Base-by-base conservation (phyloP, 176 grass and related monocot species). In the Alopecurus myosuroides region DNA sequence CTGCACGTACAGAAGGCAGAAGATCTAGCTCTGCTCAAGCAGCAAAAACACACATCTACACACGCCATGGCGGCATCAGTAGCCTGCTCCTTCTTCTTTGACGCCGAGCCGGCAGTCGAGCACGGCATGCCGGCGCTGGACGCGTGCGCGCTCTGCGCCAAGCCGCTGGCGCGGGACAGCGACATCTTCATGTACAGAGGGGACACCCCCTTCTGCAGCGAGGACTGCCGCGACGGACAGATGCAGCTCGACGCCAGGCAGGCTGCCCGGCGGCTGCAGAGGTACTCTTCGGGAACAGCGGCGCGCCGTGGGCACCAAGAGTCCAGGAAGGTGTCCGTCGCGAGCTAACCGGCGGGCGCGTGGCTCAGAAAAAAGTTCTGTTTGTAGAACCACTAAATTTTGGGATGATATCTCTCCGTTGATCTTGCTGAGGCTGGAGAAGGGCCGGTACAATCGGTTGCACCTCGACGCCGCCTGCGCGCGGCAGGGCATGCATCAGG, bases 151-250 rank as follows among this genome's bases (percentile, higher is more conserved):
- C 89, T 94, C 36, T 94, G 89, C 87, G n/a, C 42, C 70, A 94
- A 86, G 70, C 72, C 56, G 17, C 77, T 94, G 20, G 58, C 60
- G 6, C 72, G 86, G 17, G 68, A 95, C 85, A 82, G 82, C 80
- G 89, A 90, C 82, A 90, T 95, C 75, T 95, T 95, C 85, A 95
- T 94, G 92, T 94, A 94, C 94, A 86, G 46, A 58, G 94, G 94
- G 2, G 94, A 93, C 77, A 93, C 89, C 0, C 94, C 91, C 22
- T 94, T 97, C 85, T 97, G 94, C 85, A 97, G 82, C 82, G 85
- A 94, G 81, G 89, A 92, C 22, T 97, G 94, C 70, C 84, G 92
- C 7, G 2, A 78, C 77, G 86, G 91, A 76, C 92, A 91, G 88
- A 94, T 94, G 80, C 86, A 89, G 68, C 76, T 89, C 70, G 89